phyloP scores from a whole-genome alignment of 2,329 filamentous ascomycete genomes.

The Orbilia oligospora region DNA sequence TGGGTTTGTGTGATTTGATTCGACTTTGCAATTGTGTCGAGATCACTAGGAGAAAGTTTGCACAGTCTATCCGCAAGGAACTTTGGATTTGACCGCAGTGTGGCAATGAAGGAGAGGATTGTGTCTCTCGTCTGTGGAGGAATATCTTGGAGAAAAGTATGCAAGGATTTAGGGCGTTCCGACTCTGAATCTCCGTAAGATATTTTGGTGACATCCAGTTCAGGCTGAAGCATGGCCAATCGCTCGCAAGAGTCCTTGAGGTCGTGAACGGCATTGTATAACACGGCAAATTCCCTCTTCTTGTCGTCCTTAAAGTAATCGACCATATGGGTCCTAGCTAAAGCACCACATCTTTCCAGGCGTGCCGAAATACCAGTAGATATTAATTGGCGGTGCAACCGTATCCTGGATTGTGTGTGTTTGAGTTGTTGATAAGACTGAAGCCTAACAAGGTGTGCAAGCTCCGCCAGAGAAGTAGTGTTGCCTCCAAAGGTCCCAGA shows the following conservation, averaged over 20 bases:
- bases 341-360: slow-evolving; percentile 80
- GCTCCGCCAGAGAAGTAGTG: slow-evolving; percentile 80
- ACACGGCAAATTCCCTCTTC: slow-evolving; percentile 80
- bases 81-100: slow-evolving; percentile 86
- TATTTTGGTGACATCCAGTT: slow-evolving; percentile 73
- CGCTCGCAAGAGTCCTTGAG: slow-evolving; percentile 83
- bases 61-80: slow-evolving; percentile 88
- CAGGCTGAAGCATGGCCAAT: slow-evolving; percentile 79
- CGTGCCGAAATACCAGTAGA: slow-evolving; percentile 82
- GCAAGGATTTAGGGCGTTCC: slow-evolving; percentile 66
- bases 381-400: slow-evolving; percentile 80
- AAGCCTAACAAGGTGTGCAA: slow-evolving; percentile 82
- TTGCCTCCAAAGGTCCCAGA: slow-evolving; percentile 72
- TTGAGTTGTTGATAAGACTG: slow-evolving; percentile 87
- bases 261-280: slow-evolving; percentile 84
- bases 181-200: slow-evolving; percentile 62
- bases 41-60: slow-evolving; percentile 80
- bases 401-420: slow-evolving; percentile 79
- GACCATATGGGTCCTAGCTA: slow-evolving; percentile 81
- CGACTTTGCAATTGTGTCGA: slow-evolving; percentile 82
- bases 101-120: slow-evolving; percentile 82
- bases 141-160: slow-evolving; percentile 79
- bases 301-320: slow-evolving; percentile 84
- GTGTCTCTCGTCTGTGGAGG: slow-evolving; percentile 81
- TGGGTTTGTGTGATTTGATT: slow-evolving; percentile 84